Percentiles rank a stretch among this genome's conserved stretches.
These are phyloP conservation scores for Aspergillaceae sp. DNA, from an alignment of 2,329 filamentous ascomycete genomes.

Conservation along the genomic window DNA sequence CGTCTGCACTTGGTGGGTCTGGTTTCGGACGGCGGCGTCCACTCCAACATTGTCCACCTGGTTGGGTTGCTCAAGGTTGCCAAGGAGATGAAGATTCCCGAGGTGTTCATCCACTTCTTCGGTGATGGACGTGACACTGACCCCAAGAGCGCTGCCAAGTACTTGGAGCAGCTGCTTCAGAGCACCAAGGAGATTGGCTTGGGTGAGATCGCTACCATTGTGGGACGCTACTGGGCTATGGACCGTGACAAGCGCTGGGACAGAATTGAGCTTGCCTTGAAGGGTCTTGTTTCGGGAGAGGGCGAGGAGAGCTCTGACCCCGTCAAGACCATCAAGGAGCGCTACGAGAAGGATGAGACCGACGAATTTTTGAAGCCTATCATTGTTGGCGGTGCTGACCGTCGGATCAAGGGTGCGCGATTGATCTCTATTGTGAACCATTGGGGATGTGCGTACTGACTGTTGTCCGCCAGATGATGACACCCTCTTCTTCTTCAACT, in stretches of 20 bases:
- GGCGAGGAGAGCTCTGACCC: conserved; percentile 80
- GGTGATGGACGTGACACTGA: conserved; percentile 96
- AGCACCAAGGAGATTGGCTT: conserved; percentile 74
- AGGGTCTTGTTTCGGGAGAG: conserved; percentile 76
- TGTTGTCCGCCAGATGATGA: conserved; percentile 58
- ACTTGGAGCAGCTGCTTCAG: conserved; percentile 78
- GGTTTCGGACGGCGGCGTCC: conserved; percentile 91
- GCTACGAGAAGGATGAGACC: conserved; percentile 79
- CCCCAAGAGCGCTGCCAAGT: conserved; percentile 81
- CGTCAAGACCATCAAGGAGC: conserved; percentile 74
- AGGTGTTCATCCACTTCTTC: conserved; percentile 99
- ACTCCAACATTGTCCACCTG: conserved; percentile 91
- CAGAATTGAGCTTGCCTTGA: conserved; percentile 78
- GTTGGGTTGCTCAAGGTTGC: conserved; percentile 80
- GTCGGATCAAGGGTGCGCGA: conserved; percentile 64
- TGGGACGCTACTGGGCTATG: conserved; percentile 97
- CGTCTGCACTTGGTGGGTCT: conserved; percentile 87
- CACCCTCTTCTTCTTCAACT: conserved; percentile 99
- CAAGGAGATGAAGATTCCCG: conserved; percentile 75
- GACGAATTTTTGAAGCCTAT: conserved; percentile 99
- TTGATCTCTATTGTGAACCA: not conserved
- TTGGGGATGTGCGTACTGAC: conserved; percentile 9
- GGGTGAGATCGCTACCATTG: conserved; percentile 83
- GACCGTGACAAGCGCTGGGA: conserved; percentile 99
- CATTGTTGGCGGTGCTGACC: conserved; percentile 78